phyloP scores from a whole-genome alignment of 2,329 filamentous ascomycete species.

The Trichoderma koningii region DNA sequence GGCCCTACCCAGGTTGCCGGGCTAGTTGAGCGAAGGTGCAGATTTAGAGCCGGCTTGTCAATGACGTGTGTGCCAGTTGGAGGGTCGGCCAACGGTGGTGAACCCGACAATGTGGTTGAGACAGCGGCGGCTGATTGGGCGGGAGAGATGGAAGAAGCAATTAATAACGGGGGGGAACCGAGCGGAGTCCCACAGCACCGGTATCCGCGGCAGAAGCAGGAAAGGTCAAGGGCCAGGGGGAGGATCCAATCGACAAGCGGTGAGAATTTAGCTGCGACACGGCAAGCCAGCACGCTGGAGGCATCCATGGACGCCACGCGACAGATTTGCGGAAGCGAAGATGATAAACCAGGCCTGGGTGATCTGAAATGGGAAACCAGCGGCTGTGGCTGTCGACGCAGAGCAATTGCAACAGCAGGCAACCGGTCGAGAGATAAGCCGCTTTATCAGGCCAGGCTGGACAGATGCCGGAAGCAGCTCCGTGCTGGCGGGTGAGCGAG shows the following conservation, averaged over 20 bases:
- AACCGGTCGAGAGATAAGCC: background rate
- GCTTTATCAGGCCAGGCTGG: background rate
- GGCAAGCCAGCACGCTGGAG: background rate
- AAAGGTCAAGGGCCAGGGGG: slow-evolving; percentile 1
- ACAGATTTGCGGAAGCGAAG: slow-evolving; percentile 21
- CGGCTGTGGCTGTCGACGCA: too few relatives aligned
- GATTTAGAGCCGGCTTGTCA: background rate
- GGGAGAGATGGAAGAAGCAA: slow-evolving; percentile 15
- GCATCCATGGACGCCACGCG: slow-evolving; percentile 23
- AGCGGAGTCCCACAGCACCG: slow-evolving; percentile 15
- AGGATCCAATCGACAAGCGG: slow-evolving; percentile 18
- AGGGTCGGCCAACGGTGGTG: background rate
- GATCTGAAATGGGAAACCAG: background rate
- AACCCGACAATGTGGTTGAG: slow-evolving; percentile 27
- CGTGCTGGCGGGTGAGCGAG: background rate
- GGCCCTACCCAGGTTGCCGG: background rate
- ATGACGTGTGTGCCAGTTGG: slow-evolving; percentile 14
- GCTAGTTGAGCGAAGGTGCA: background rate
- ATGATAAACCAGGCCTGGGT: slow-evolving; percentile 11
- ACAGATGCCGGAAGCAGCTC: background rate
- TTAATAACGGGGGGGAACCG: slow-evolving; percentile 16
- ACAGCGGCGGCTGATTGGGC: slow-evolving; percentile 18
- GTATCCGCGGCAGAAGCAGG: slow-evolving; percentile 14
- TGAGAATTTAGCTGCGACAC: slow-evolving; percentile 22
- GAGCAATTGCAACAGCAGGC: too few relatives aligned